Evolutionary conservation across 2,329 filamentous ascomycete genomes (phyloP).

Genomic region (Coniella vitis): DNA sequence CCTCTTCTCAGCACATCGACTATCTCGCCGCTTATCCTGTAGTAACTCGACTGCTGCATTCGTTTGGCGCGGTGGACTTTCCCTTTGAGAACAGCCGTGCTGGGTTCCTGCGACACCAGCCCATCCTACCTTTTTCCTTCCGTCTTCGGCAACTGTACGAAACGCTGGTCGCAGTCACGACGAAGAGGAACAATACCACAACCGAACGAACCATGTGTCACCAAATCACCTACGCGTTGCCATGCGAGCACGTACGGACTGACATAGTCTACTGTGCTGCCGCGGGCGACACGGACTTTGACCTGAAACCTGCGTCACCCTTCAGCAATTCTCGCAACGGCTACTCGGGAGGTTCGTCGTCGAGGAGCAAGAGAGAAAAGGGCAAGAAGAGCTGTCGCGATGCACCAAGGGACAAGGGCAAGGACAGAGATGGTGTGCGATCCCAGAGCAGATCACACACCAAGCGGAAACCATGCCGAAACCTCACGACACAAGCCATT

Average conservation of each 20-base stretch:
- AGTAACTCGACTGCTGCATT: too few species aligned
- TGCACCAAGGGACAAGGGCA: conserved; percentile 3
- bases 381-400: conserved; percentile 11
- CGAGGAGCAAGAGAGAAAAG: conserved; percentile 12
- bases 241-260: conserved; percentile 44
- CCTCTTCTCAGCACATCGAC: too few species aligned
- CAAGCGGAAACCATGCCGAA: conserved; percentile 34
- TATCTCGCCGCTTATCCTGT: too few species aligned
- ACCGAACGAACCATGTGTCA: conserved; percentile 36
- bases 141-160: too few species aligned
- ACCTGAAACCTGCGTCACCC: conserved; percentile 1
- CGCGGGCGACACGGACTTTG: conserved; percentile 22
- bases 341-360: conserved; percentile 9
- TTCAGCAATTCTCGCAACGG: not conserved
- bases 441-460: conserved; percentile 15
- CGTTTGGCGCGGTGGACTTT: too few species aligned
- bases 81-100: too few species aligned
- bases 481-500: conserved; percentile 35
- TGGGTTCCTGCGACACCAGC: too few species aligned
- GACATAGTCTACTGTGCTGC: conserved; percentile 38
- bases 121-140: too few species aligned
- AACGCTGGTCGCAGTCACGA: not conserved
- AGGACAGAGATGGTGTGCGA: not conserved
- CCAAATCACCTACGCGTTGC: conserved; percentile 41
- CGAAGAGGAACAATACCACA: not conserved